These are phyloP conservation scores for Misopates orontium DNA, from an alignment of 257 asterid genomes.

Conservation along the genomic window DNA sequence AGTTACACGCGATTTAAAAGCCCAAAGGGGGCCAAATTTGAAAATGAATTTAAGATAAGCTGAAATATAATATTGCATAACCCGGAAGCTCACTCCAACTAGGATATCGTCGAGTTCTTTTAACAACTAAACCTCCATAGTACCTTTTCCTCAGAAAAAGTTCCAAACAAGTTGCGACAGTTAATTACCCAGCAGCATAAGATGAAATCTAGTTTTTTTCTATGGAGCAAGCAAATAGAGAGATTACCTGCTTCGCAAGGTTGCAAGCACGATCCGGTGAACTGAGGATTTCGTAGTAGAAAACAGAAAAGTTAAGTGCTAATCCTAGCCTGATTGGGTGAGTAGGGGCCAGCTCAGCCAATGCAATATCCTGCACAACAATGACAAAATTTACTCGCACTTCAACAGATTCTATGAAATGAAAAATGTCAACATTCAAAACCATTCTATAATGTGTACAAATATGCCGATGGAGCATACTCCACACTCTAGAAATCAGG, in stretches of 20 bases:
- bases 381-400: neutral
- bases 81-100: neutral
- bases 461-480: too few relatives aligned
- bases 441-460: too few relatives aligned
- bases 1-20: too few relatives aligned
- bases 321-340: constrained; percentile 78
- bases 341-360: constrained; percentile 69
- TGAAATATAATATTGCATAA: too few relatives aligned
- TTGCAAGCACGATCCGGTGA: constrained; percentile 74
- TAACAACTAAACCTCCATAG: neutral
- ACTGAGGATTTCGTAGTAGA: constrained; percentile 68
- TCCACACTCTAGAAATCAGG: too few relatives aligned
- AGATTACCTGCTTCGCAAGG: constrained; percentile 63
- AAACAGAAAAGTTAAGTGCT: constrained; percentile 76
- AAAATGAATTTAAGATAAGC: too few relatives aligned
- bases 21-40: too few relatives aligned
- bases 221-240: neutral
- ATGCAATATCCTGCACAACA: constrained; percentile 58
- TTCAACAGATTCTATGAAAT: too few relatives aligned
- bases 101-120: neutral
- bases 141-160: neutral
- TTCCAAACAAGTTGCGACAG: neutral
- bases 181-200: neutral
- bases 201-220: neutral
- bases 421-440: too few relatives aligned